phyloP scores from a whole-genome alignment of 1,139 yeast species.

The Saccharomyces hybrid region DNA sequence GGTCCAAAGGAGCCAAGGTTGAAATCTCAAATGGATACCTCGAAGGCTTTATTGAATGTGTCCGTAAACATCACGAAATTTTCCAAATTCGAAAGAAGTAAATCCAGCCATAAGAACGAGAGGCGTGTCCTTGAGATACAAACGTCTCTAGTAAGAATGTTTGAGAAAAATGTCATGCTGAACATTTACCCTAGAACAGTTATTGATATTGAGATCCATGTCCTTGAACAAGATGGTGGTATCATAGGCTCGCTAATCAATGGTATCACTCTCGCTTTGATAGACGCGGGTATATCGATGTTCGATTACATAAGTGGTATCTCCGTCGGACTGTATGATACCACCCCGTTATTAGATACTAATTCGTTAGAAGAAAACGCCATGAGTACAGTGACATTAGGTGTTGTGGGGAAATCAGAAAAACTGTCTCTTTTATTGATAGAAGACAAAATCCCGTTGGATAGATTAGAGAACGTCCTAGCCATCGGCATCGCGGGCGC shows the following conservation, averaged over 20 bases:
- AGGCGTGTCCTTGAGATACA: slow-evolving; percentile 70
- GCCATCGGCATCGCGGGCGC: slow-evolving; percentile 90
- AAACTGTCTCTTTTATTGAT: slow-evolving; percentile 65
- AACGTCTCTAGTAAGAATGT: slow-evolving; percentile 67
- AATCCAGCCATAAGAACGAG: slow-evolving; percentile 47
- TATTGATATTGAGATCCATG: slow-evolving; percentile 65
- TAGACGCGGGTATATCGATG: slow-evolving; percentile 95
- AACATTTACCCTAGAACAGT: slow-evolving; percentile 77
- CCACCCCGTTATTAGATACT: slow-evolving; percentile 71
- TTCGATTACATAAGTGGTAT: slow-evolving; percentile 82
- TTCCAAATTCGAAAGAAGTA: slow-evolving; percentile 69
- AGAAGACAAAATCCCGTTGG: slow-evolving; percentile 83
- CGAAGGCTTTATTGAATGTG: slow-evolving; percentile 53
- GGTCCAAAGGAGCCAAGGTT: slow-evolving; percentile 84
- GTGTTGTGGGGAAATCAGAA: slow-evolving; percentile 75
- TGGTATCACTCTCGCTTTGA: slow-evolving; percentile 81
- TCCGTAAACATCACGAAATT: slow-evolving; percentile 71
- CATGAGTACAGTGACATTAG: slow-evolving; percentile 72
- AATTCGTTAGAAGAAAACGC: slow-evolving; percentile 79
- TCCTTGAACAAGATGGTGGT: slow-evolving; percentile 88
- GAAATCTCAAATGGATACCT: slow-evolving; percentile 40
- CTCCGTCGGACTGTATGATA: slow-evolving; percentile 71
- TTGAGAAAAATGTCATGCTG: slow-evolving; percentile 69
- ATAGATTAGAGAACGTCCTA: slow-evolving; percentile 64
- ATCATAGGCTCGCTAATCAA: slow-evolving; percentile 71